Conservation (phyloP, 306 rosid genomes). For the Erythrophleum fordii region DNA sequence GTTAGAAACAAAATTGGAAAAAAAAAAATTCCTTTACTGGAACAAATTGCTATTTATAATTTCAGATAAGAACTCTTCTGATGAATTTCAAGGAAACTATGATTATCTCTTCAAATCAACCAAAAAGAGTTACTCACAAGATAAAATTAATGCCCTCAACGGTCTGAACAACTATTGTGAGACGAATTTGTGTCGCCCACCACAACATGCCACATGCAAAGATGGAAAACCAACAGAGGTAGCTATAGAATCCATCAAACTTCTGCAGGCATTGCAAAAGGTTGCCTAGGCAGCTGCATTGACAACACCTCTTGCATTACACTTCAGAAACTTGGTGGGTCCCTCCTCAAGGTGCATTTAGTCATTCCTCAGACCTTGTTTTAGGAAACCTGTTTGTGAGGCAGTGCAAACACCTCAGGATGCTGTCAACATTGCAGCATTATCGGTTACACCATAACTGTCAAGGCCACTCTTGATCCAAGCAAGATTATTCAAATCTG, state of each 20-base stretch:
- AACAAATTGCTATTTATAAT: conserved; percentile 14
- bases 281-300: conserved; percentile 53
- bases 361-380: conserved; percentile 38
- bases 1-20: no score
- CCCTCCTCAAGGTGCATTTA: conserved; percentile 46
- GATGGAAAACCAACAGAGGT: conserved; percentile 32
- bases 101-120: not conserved
- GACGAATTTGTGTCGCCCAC: not conserved
- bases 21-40: no score
- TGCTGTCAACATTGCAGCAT: conserved; percentile 36
- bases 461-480: conserved; percentile 78
- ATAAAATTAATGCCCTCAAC: no score
- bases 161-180: no score
- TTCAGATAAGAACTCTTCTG: conserved; percentile 14
- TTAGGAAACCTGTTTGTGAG: conserved; percentile 30
- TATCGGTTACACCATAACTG: conserved; percentile 40
- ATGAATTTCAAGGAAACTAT: not conserved
- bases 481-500: conserved; percentile 65
- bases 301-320: conserved; percentile 46
- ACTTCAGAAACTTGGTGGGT: conserved; percentile 47
- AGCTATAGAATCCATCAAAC: conserved; percentile 56
- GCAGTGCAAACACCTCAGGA: conserved; percentile 35
- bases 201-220: not conserved
- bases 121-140: no score
- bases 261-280: conserved; percentile 57